Conservation (phyloP, 495 filamentous ascomycete species). For the Penicillium argentinense region DNA sequence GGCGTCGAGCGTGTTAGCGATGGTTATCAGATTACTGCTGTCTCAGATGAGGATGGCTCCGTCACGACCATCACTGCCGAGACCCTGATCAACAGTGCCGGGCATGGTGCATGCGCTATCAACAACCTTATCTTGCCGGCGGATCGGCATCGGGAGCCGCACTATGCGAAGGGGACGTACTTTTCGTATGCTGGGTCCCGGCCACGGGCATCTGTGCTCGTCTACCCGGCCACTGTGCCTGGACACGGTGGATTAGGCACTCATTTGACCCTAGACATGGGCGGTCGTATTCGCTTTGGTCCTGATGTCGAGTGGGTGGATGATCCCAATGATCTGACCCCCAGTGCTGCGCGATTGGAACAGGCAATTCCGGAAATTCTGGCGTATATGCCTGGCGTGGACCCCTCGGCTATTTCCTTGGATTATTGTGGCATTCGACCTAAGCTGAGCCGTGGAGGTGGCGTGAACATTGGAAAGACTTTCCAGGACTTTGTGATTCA, state of each 20-base stretch:
- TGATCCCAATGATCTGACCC: constrained; percentile 55
- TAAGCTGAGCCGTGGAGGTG: constrained; percentile 66
- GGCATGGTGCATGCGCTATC: constrained; percentile 71
- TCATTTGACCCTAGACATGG: constrained; percentile 89
- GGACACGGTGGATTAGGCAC: constrained; percentile 86
- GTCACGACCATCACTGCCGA: constrained; percentile 64
- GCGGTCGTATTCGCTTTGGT: constrained; percentile 83
- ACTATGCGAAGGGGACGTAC: constrained; percentile 94
- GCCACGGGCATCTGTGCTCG: constrained; percentile 68
- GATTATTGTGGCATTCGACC: constrained; percentile 93
- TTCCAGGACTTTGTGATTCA: constrained; percentile 86
- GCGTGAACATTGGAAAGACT: constrained; percentile 56
- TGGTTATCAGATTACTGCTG: constrained; percentile 59
- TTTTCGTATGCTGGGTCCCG: constrained; percentile 73
- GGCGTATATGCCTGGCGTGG: constrained; percentile 73
- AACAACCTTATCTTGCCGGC: constrained; percentile 79
- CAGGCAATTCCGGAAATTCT: constrained; percentile 72
- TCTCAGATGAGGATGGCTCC: constrained; percentile 36
- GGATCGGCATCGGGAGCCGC: constrained; percentile 56
- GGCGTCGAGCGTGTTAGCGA: constrained; percentile 51
- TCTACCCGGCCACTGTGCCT: constrained; percentile 83
- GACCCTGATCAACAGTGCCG: constrained; percentile 82
- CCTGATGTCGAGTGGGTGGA: constrained; percentile 95
- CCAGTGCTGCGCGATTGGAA: constrained; percentile 56
- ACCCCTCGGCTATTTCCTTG: constrained; percentile 62